Base-by-base conservation (phyloP, 176 grass and related monocot genomes). In the Aegilops umbellulata region DNA sequence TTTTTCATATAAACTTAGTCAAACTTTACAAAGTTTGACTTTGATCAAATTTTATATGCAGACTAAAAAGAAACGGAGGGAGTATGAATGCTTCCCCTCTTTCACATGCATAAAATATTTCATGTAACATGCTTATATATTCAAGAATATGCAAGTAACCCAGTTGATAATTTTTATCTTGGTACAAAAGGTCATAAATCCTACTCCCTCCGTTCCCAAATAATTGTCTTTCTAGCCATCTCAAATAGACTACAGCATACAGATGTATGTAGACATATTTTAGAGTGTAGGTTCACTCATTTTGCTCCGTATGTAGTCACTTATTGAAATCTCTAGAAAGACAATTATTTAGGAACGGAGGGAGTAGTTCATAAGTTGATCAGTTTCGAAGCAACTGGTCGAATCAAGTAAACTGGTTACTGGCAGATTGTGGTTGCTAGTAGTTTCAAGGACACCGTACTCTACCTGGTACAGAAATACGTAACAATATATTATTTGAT, bases 81-180 rank as follows among this genome's bases (percentile, higher is more conserved):
- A 36, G 65, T 79, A 83, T 65, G 60, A 83, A 32, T 66, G 82
- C 14, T 67, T 49, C 2, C 76, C 89, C 60, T 51, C 89, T 30
- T 70, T 16, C 64, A 35, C 20, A 66, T 55, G 66, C 64, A 66
- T 66, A 68, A 1, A 94, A 81, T 90, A 82, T 67, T 87, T 88
- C 44, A 86, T 63, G 12, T 83, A 91, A 61, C 65, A 84, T 66
- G 29, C 73, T 74, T 85, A 13, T 35, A 36, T 67, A 36, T 67
- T 12, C 31, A 77, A 75, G 69, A 82, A 72, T 22, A 44, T 65
- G 19, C 63, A 78, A 73, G 34, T 29, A 10, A 32, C 16, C 30
- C 9, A 60, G 67, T 79, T 79, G 14, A 1, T 74, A 9, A 22
- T 23, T 69, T 61, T 27, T 30, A 53, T 60, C 77, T 71, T 71